Percentiles rank a stretch among this genome's conserved stretches.
phyloP scores from a whole-genome alignment of 2,329 filamentous ascomycete species.

The Sarocladiaceae sp. region DNA sequence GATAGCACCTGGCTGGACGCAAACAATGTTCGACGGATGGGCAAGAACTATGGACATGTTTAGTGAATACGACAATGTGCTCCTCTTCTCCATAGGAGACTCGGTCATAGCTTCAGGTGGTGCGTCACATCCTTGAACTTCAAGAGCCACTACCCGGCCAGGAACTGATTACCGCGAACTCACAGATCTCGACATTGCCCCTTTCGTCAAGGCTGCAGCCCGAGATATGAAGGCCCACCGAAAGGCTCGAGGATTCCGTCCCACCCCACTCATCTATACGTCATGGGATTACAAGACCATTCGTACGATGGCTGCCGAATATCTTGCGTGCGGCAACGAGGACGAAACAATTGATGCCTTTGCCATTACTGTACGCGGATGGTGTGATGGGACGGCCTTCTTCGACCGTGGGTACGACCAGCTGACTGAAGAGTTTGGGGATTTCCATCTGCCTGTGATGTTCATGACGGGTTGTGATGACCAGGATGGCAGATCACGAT shows the following conservation, averaged over 20 bases:
- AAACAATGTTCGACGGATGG: background rate
- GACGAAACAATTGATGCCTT: conserved; percentile 2
- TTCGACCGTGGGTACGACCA: background rate
- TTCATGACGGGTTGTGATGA: conserved; percentile 4
- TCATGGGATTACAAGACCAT: background rate
- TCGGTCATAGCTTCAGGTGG: background rate
- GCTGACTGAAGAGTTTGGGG: conserved; percentile 1
- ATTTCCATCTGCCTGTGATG: background rate
- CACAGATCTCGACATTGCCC: background rate
- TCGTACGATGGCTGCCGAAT: background rate
- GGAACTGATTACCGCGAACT: too few species aligned
- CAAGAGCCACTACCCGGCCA: too few species aligned
- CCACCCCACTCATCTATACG: background rate
- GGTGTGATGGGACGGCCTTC: background rate
- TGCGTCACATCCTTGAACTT: background rate
- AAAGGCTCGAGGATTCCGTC: conserved; percentile 2
- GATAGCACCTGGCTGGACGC: background rate
- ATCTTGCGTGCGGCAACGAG: conserved; percentile 6
- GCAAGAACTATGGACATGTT: background rate
- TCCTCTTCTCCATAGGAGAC: background rate
- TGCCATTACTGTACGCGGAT: background rate
- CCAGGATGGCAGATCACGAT: background rate
- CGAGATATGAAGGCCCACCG: conserved; percentile 4
- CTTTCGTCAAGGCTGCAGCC: conserved; percentile 1
- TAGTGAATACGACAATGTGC: background rate